Conservation (phyloP, 1,139 yeast species). For the Debaryomycetaceae sp. region DNA sequence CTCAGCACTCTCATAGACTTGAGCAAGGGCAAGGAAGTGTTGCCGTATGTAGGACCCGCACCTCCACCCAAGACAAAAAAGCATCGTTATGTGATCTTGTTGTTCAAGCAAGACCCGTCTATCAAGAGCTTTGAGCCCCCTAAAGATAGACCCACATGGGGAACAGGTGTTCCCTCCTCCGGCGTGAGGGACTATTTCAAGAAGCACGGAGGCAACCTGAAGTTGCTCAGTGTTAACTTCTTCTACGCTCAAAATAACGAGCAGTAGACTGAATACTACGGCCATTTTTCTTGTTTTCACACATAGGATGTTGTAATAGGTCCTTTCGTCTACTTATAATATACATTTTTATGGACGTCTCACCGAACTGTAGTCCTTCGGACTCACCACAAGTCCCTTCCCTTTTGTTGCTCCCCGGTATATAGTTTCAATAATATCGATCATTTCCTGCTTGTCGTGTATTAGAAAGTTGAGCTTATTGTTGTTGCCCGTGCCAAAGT, state of each 20-base stretch:
- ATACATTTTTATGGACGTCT: constrained; percentile 10
- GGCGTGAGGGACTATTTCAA: constrained; percentile 78
- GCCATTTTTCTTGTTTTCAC: neutral
- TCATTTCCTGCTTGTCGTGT: constrained; percentile 81
- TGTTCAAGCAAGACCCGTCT: constrained; percentile 60
- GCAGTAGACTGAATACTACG: constrained; percentile 20
- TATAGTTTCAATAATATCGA: constrained; percentile 85
- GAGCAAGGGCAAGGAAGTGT: constrained; percentile 33
- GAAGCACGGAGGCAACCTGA: constrained; percentile 52
- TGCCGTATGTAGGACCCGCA: constrained; percentile 69
- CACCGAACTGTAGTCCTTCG: constrained; percentile 53
- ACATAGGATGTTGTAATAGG: neutral
- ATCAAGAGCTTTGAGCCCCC: constrained; percentile 37
- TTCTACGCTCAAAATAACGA: constrained; percentile 67
- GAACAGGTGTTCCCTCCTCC: constrained; percentile 69
- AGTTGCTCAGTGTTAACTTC: constrained; percentile 73
- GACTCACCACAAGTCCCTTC: constrained; percentile 86
- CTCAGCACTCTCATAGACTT: constrained; percentile 36
- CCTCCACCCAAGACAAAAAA: constrained; percentile 82
- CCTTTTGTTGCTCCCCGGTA: constrained; percentile 92
- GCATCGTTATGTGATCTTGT: constrained; percentile 75
- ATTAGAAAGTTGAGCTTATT: constrained; percentile 82
- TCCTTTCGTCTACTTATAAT: neutral
- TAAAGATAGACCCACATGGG: constrained; percentile 76
- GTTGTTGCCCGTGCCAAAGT: constrained; percentile 96